Evolutionary conservation across 176 grass and related monocot genomes (phyloP).

Genomic region (Musa acuminata): DNA sequence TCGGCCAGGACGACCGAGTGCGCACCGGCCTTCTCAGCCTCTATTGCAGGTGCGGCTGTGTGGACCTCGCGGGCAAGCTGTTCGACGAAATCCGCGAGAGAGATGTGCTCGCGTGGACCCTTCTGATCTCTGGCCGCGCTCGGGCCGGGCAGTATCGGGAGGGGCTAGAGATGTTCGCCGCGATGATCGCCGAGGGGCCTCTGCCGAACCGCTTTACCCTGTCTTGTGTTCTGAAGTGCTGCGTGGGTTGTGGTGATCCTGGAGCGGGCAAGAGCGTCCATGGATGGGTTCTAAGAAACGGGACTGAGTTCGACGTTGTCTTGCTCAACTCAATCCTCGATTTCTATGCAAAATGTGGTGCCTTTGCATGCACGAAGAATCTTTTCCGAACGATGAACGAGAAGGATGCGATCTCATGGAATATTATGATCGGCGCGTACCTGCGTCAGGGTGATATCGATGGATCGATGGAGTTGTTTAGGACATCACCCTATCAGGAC

Average conservation of each 20-base stretch:
- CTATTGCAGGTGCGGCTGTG: neutral
- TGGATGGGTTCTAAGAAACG: conserved; percentile 48
- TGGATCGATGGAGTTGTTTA: conserved; percentile 31
- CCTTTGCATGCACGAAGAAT: conserved; percentile 1
- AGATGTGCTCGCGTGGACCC: conserved; percentile 26
- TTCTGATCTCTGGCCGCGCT: conserved; percentile 32
- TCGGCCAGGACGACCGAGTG: conserved; percentile 1
- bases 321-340: conserved; percentile 41
- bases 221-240: conserved; percentile 48
- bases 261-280: conserved; percentile 34
- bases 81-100: conserved; percentile 23
- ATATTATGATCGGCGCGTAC: conserved; percentile 34
- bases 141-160: conserved; percentile 15
- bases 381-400: conserved; percentile 26
- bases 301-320: conserved; percentile 31
- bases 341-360: conserved; percentile 44
- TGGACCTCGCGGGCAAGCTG: conserved; percentile 3
- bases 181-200: conserved; percentile 22
- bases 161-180: conserved; percentile 25
- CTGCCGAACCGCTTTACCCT: conserved; percentile 41
- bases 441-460: conserved; percentile 29
- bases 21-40: conserved; percentile 1
- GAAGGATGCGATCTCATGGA: conserved; percentile 39
- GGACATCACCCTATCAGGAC: conserved; percentile 29
- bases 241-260: conserved; percentile 20